These are phyloP conservation scores for Picochlorum costavermella DNA, from an alignment of 139 green algal species.

Conservation along the genomic window DNA sequence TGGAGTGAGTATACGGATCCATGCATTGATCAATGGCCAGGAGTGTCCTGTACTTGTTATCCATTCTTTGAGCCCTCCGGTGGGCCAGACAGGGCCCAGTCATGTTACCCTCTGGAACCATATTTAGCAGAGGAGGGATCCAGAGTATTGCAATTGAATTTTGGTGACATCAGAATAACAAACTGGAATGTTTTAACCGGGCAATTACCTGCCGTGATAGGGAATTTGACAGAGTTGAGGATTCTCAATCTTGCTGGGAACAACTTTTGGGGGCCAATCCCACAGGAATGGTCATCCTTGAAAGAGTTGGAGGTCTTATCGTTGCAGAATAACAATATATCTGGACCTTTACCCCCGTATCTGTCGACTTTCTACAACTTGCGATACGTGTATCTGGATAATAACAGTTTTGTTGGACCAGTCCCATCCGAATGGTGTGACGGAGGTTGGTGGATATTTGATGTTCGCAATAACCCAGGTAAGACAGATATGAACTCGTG, in stretches of 20 bases:
- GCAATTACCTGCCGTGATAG: neutral
- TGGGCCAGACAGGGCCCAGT: neutral
- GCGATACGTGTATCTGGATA: slow-evolving; percentile 5
- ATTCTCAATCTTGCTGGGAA: slow-evolving; percentile 28
- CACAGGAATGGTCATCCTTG: slow-evolving; percentile 9
- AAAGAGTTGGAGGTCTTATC: slow-evolving; percentile 23
- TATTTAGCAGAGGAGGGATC: neutral
- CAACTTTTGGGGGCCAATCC: slow-evolving; percentile 25
- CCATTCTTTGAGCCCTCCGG: slow-evolving; percentile 5
- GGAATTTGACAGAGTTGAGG: slow-evolving; percentile 20
- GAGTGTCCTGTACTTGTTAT: slow-evolving; percentile 27
- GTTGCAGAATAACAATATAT: slow-evolving; percentile 19
- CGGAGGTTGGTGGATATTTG: slow-evolving; percentile 19
- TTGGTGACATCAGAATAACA: slow-evolving; percentile 23
- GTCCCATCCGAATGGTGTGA: slow-evolving; percentile 22
- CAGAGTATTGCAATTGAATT: slow-evolving; percentile 32
- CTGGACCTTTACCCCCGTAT: neutral
- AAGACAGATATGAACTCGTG: neutral
- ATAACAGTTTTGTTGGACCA: slow-evolving; percentile 4
- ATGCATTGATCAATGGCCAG: slow-evolving; percentile 27
- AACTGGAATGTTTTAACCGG: slow-evolving; percentile 21
- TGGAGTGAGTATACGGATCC: slow-evolving; percentile 32
- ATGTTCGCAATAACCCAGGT: slow-evolving; percentile 20
- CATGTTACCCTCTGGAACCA: slow-evolving; percentile 6
- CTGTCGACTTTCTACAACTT: neutral